Base-by-base conservation (phyloP, 1,284 basidiomycete genomes). In the Cryptococcus sp. region DNA sequence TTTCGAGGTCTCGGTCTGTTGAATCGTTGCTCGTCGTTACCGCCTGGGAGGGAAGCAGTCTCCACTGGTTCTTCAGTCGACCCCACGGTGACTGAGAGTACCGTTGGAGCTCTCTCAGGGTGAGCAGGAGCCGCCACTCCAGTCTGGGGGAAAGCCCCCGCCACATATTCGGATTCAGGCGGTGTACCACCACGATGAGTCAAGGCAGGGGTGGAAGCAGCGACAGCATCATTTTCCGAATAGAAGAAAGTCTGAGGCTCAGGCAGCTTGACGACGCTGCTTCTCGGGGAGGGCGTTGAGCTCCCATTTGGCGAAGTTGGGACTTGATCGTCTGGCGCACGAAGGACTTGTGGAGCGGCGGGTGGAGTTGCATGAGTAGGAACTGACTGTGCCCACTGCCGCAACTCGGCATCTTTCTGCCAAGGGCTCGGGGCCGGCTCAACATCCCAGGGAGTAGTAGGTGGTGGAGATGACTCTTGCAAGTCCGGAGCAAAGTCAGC, bases 221-320 rank as follows among this genome's bases (percentile, higher is more conserved):
- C 10, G 27, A 41, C 47, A 4, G 39, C 47, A 8, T 54, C 45
- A 4, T 57, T 55, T 2, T 58, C 57, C 1, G 66, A 64, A 41
- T 66, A 64, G 45, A 50, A 58, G 2, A 57, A 8, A 16, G 39
- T 50, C 3, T 46, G 41, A 3, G 56, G 19, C 17, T 49, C 17
- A 38, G 45, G 8, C 22, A 57, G 25, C 15, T 51, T 42, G 27
- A 35, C 30, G 30, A 35, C 10, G 13, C 30, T 35, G 30, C 13
- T 35, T 35, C 30, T 35, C 8, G 30, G 30, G 7, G 30, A 35
- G 30, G 30, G 30, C 13, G 30, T 35, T 8, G 8, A 10, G 30
- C 13, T 35, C 10, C 30, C 30, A 13, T 35, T 13, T 13, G 13
- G 10, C 30, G 30, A 13, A 35, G 30, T 8, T 2, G 30, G 30